Percentiles rank a stretch among this genome's conserved stretches.
Conservation (phyloP, 192 early-diverging fungal species). For the Geosiphon pyriformis region DNA sequence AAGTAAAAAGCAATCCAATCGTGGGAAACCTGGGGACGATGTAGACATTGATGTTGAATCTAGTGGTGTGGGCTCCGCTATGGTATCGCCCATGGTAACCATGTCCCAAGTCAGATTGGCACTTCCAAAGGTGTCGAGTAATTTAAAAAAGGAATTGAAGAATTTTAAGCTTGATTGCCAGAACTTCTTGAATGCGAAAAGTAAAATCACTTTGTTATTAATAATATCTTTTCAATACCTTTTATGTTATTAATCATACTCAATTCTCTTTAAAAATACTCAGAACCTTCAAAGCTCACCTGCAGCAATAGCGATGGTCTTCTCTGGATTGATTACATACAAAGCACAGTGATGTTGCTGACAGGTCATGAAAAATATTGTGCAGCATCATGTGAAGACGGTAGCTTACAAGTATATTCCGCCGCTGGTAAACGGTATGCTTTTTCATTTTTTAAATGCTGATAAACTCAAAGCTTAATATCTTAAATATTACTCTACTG, state of each 20-base stretch:
- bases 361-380: slow-evolving; percentile 53
- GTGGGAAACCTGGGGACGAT: slow-evolving; percentile 22
- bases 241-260: slow-evolving; percentile 8
- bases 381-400: slow-evolving; percentile 63
- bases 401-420: slow-evolving; percentile 58
- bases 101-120: slow-evolving; percentile 45
- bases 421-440: slow-evolving; percentile 61
- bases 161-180: slow-evolving; percentile 32
- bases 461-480: not conserved
- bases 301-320: slow-evolving; percentile 42
- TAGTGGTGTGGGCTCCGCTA: slow-evolving; percentile 26
- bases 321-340: slow-evolving; percentile 58
- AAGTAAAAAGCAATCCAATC: slow-evolving; percentile 27
- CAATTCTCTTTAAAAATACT: not conserved
- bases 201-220: slow-evolving; percentile 11
- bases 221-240: slow-evolving; percentile 26
- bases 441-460: not conserved
- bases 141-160: not conserved
- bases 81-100: slow-evolving; percentile 35
- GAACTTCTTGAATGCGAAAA: slow-evolving; percentile 27
- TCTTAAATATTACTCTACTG: not conserved
- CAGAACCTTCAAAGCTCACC: slow-evolving; percentile 30
- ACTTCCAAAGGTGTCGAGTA: slow-evolving; percentile 35
- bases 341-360: slow-evolving; percentile 52
- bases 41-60: slow-evolving; percentile 24